phyloP scores from a whole-genome alignment of 441 rosid genomes.

The Biscutella auriculata region DNA sequence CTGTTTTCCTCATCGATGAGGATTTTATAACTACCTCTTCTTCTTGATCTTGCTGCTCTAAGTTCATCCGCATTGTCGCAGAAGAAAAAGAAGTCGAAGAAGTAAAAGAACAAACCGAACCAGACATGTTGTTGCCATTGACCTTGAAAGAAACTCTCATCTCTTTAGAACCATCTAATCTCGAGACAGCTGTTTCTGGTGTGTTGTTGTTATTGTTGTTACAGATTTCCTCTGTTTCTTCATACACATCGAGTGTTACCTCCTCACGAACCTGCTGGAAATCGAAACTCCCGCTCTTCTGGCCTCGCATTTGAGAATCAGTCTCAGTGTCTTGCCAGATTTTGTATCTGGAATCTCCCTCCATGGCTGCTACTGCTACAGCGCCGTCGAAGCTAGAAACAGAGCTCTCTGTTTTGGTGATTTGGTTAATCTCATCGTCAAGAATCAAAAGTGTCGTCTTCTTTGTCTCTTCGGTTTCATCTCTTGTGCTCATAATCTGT shows the following conservation, averaged over 20 bases:
- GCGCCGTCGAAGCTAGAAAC: not conserved
- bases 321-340: slow-evolving; percentile 23
- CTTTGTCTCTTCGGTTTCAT: slow-evolving; percentile 10
- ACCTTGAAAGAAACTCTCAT: slow-evolving; percentile 37
- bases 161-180: slow-evolving; percentile 28
- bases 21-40: slow-evolving; percentile 27
- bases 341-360: slow-evolving; percentile 15
- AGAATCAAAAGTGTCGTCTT: slow-evolving; percentile 23
- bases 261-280: slow-evolving; percentile 26
- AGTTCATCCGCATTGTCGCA: slow-evolving; percentile 15
- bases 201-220: not conserved
- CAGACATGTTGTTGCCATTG: slow-evolving; percentile 3
- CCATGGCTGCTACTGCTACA: not conserved
- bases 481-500: slow-evolving; percentile 5
- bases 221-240: slow-evolving; percentile 33
- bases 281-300: slow-evolving; percentile 21
- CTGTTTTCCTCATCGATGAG: slow-evolving; percentile 29
- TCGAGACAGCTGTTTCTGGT: too few species aligned
- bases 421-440: not conserved
- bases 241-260: slow-evolving; percentile 47
- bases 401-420: not conserved
- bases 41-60: slow-evolving; percentile 12
- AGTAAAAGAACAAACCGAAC: slow-evolving; percentile 10
- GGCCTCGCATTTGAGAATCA: not conserved
- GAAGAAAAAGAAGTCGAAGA: slow-evolving; percentile 20